Evolutionary conservation across 306 rosid species (phyloP).

Genomic region (Cucumis melo): DNA sequence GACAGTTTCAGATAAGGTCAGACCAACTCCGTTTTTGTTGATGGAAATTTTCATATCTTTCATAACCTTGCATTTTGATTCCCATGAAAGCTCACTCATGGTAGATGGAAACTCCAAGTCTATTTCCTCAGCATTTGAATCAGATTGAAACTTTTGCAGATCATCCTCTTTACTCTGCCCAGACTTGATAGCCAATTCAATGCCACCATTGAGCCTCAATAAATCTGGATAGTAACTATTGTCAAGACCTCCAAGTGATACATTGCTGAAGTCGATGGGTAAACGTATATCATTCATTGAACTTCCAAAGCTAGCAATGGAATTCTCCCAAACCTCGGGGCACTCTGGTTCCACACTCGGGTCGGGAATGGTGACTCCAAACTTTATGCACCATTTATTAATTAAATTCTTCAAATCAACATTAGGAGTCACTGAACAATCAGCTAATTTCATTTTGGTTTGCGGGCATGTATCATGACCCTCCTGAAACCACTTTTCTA

Average conservation of each 20-base stretch:
- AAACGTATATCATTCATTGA: slow-evolving; percentile 50
- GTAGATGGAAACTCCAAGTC: slow-evolving; percentile 37
- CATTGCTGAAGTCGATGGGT: slow-evolving; percentile 49
- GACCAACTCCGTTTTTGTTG: slow-evolving; percentile 27
- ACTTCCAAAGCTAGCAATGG: slow-evolving; percentile 61
- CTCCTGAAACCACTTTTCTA: slow-evolving; percentile 78
- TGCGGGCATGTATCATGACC: slow-evolving; percentile 60
- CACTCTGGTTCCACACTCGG: slow-evolving; percentile 32
- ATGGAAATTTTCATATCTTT: slow-evolving; percentile 41
- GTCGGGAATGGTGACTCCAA: slow-evolving; percentile 40
- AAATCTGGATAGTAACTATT: slow-evolving; percentile 40
- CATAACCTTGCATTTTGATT: slow-evolving; percentile 50
- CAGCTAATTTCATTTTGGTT: slow-evolving; percentile 33
- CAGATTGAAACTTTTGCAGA: slow-evolving; percentile 18
- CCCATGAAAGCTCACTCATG: slow-evolving; percentile 57
- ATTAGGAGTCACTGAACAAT: slow-evolving; percentile 45
- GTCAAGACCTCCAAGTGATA: slow-evolving; percentile 62
- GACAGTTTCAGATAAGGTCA: slow-evolving; percentile 29
- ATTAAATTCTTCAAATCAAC: slow-evolving; percentile 44
- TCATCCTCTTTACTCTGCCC: slow-evolving; percentile 17
- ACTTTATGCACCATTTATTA: slow-evolving; percentile 50
- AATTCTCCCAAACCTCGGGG: slow-evolving; percentile 32
- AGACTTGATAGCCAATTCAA: slow-evolving; percentile 19
- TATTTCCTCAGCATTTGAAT: slow-evolving; percentile 18
- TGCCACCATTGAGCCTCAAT: slow-evolving; percentile 16